These are phyloP conservation scores for Leccinum fallax DNA, from an alignment of 1,284 basidiomycete genomes.

Conservation along the genomic window DNA sequence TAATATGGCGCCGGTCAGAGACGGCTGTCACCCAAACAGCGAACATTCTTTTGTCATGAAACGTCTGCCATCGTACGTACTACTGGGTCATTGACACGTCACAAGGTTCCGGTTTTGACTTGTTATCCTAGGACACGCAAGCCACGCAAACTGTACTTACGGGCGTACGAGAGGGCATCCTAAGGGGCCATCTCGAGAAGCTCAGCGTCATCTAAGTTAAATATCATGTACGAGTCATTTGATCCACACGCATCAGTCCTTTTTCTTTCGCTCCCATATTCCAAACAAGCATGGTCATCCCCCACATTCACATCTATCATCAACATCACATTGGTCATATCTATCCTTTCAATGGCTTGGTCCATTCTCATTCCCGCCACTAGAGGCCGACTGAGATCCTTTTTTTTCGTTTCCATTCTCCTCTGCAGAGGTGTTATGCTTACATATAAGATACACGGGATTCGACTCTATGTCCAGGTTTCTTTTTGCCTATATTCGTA, in stretches of 20 bases:
- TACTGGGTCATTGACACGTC: not conserved
- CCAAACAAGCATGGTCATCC: not conserved
- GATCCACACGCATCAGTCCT: not conserved
- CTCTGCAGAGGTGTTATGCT: not conserved
- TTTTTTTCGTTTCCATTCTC: not conserved
- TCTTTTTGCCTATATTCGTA: not conserved
- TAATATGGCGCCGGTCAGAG: conserved; percentile 36
- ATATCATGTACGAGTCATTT: not conserved
- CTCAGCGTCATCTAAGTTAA: conserved; percentile 32
- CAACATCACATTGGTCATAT: not conserved
- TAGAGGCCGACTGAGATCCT: not conserved
- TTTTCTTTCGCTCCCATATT: not conserved
- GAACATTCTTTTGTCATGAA: conserved; percentile 53
- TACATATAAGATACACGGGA: not conserved
- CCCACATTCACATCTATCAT: not conserved
- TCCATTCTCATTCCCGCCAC: not conserved
- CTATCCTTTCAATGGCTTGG: not conserved
- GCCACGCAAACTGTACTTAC: conserved; percentile 49
- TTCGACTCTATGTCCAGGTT: not conserved
- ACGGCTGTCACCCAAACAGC: conserved; percentile 45
- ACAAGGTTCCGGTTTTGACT: not conserved
- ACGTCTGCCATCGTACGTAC: conserved; percentile 50
- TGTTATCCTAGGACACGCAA: conserved; percentile 45
- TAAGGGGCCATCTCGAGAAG: conserved; percentile 30
- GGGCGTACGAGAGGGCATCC: conserved; percentile 38